These are phyloP conservation scores for Lactifluus volemus DNA, from an alignment of 768 basidiomycete species.

Conservation along the genomic window DNA sequence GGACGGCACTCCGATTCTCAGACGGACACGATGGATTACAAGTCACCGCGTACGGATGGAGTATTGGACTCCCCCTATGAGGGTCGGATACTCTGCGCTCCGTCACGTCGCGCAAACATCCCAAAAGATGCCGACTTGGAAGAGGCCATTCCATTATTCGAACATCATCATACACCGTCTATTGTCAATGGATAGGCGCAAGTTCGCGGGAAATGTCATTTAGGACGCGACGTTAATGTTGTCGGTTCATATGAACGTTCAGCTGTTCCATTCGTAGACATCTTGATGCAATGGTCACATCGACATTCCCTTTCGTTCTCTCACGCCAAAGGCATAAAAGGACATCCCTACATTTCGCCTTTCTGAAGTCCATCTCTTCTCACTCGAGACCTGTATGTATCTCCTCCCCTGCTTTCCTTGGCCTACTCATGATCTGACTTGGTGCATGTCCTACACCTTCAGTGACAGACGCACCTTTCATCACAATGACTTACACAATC, in stretches of 20 bases:
- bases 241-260: not conserved
- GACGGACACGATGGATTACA: no score
- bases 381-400: not conserved
- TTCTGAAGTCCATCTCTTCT: not conserved
- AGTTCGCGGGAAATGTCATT: not conserved
- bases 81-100: no score
- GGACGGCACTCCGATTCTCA: no score
- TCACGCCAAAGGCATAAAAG: not conserved
- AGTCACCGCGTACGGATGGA: no score
- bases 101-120: no score
- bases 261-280: not conserved
- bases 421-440: not conserved
- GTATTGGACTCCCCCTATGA: not conserved
- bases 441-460: not conserved
- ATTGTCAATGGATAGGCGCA: not conserved
- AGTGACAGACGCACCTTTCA: not conserved
- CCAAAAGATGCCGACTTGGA: not conserved
- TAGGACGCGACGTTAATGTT: not conserved
- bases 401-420: not conserved
- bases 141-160: not conserved
- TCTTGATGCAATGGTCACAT: no score
- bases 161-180: not conserved
- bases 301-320: not conserved
- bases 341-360: not conserved
- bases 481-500: constrained; percentile 24